A percentile compares a stretch with the other conserved stretches of the same genome.
Conservation (phyloP, 2,329 filamentous ascomycete genomes). For the Rutstroemia sp. region DNA sequence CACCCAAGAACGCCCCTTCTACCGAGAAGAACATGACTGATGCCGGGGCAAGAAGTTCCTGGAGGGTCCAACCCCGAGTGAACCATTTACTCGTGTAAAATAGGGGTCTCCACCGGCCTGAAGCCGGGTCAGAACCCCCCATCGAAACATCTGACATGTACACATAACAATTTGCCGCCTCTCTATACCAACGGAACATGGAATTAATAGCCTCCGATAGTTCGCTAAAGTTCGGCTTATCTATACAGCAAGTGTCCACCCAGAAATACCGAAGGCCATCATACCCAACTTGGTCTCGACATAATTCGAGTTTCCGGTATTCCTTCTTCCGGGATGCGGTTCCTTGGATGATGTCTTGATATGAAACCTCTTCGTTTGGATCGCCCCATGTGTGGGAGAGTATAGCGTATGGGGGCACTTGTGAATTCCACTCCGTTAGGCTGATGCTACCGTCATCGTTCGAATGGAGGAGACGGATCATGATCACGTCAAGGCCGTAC, state of each 20-base stretch:
- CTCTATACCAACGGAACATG: slow-evolving; percentile 16
- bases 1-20: background rate
- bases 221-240: slow-evolving; percentile 11
- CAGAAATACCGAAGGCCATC: slow-evolving; percentile 9
- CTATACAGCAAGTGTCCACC: slow-evolving; percentile 19
- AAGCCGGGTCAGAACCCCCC: too few species aligned
- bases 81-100: background rate
- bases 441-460: too few species aligned
- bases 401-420: background rate
- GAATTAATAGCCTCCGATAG: slow-evolving; percentile 14
- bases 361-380: background rate
- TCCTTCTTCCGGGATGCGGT: background rate
- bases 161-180: slow-evolving; percentile 13
- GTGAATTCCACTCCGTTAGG: too few species aligned
- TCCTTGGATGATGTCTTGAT: slow-evolving; percentile 7
- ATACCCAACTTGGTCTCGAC: slow-evolving; percentile 5
- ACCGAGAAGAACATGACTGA: background rate
- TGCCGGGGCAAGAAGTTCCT: background rate
- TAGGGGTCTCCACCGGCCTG: too few species aligned
- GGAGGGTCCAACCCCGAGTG: background rate
- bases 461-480: too few species aligned
- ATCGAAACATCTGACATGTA: slow-evolving; percentile 15
- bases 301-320: background rate
- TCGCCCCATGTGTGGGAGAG: background rate
- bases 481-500: too few species aligned